A percentile compares a stretch with the other conserved stretches of the same genome.
These are phyloP conservation scores for Fonsecaea pedrosoi DNA, from an alignment of 2,329 filamentous ascomycete species.

Conservation along the genomic window DNA sequence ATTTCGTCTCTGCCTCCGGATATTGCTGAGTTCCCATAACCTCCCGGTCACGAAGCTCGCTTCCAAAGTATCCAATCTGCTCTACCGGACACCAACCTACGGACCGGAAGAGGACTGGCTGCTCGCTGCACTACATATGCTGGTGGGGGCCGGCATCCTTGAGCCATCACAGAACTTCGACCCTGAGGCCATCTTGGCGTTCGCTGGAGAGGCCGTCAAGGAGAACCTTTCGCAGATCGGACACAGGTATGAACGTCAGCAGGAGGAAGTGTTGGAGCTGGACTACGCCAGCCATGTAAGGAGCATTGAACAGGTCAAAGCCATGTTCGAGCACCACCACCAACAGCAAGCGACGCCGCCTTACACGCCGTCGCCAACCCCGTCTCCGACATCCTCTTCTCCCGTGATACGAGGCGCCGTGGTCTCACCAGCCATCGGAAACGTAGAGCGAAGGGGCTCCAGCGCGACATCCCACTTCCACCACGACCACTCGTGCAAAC, in stretches of 20 bases:
- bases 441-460: background rate
- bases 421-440: background rate
- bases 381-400: background rate
- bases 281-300: slow-evolving; percentile 28
- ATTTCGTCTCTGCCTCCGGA: slow-evolving; percentile 22
- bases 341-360: background rate
- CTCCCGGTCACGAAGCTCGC: slow-evolving; percentile 18
- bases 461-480: slow-evolving; percentile 7
- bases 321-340: slow-evolving; percentile 22
- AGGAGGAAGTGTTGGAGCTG: slow-evolving; percentile 23
- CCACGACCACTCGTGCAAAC: slow-evolving; percentile 10
- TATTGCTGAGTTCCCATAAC: slow-evolving; percentile 21
- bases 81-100: slow-evolving; percentile 33
- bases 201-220: slow-evolving; percentile 22
- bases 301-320: slow-evolving; percentile 27
- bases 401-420: background rate
- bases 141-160: slow-evolving; percentile 21
- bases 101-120: slow-evolving; percentile 35
- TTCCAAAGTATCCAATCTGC: slow-evolving; percentile 13
- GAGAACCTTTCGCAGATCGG: slow-evolving; percentile 21
- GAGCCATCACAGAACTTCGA: slow-evolving; percentile 25
- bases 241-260: background rate
- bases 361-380: slow-evolving; percentile 5
- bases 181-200: slow-evolving; percentile 24
- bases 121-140: slow-evolving; percentile 27